Conservation (phyloP, 2,329 filamentous ascomycete genomes). For the Colletotrichum phormii region DNA sequence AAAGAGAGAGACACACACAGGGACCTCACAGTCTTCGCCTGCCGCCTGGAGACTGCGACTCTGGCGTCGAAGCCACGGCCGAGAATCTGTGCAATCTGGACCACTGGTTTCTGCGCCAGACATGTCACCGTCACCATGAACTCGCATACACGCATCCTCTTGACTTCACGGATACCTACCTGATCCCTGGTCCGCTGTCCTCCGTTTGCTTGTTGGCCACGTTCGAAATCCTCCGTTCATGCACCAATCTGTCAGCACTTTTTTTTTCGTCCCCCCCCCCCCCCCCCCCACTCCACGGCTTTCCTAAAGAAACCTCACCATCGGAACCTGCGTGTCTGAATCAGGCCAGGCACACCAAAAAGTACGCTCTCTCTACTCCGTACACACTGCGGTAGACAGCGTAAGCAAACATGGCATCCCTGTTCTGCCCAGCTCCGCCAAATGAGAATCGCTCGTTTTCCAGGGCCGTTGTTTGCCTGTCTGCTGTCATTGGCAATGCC, state of each 20-base stretch:
- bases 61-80: constrained; percentile 13
- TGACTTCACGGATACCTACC: not conserved
- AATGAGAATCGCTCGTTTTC: not conserved
- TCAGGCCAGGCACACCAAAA: not conserved
- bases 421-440: not conserved
- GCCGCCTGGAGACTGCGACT: not conserved
- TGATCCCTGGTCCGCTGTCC: not conserved
- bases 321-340: not conserved
- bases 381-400: not conserved
- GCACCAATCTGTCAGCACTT: constrained; percentile 26
- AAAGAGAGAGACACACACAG: not conserved
- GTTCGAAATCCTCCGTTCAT: not conserved
- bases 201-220: constrained; percentile 9
- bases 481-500: not conserved
- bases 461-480: not conserved
- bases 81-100: constrained; percentile 9
- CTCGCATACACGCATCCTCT: not conserved
- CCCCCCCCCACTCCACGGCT: too few relatives aligned
- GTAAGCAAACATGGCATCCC: not conserved
- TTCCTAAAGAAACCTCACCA: constrained; percentile 7
- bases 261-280: not conserved
- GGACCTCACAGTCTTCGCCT: not conserved
- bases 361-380: not conserved
- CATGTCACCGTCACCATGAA: not conserved
- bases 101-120: not conserved